These are phyloP conservation scores for Parasitella parasitica DNA, from an alignment of 371 early-diverging fungal species.

Conservation along the genomic window DNA sequence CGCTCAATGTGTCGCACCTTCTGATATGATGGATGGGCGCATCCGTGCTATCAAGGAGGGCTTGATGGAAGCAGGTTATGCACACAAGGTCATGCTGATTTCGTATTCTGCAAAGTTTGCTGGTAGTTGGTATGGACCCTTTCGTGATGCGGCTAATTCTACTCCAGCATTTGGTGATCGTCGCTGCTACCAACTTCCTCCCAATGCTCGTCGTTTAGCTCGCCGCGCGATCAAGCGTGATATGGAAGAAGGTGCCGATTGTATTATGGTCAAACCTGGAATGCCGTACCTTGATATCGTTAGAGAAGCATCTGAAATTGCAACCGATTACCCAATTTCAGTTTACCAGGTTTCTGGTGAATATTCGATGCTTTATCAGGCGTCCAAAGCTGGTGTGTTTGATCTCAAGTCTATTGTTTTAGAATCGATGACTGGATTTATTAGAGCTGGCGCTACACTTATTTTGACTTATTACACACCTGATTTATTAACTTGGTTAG, in stretches of 20 bases:
- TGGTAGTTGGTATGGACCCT: slow-evolving; percentile 94
- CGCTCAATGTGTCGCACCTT: slow-evolving; percentile 88
- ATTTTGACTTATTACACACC: slow-evolving; percentile 96
- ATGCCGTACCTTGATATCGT: slow-evolving; percentile 94
- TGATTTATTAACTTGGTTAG: slow-evolving; percentile 87
- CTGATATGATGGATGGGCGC: slow-evolving; percentile 98
- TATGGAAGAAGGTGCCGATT: slow-evolving; percentile 93
- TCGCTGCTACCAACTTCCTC: slow-evolving; percentile 93
- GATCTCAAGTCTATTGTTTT: slow-evolving; percentile 81
- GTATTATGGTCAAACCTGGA: slow-evolving; percentile 97
- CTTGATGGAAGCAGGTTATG: slow-evolving; percentile 70
- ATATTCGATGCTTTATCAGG: slow-evolving; percentile 91
- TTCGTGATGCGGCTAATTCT: slow-evolving; percentile 94
- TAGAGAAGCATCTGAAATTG: slow-evolving; percentile 81
- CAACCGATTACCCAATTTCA: slow-evolving; percentile 75
- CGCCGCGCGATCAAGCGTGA: slow-evolving; percentile 87
- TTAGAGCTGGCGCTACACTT: slow-evolving; percentile 91
- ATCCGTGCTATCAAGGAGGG: slow-evolving; percentile 88
- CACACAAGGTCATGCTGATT: slow-evolving; percentile 85
- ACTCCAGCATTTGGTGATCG: slow-evolving; percentile 92
- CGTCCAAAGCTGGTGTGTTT: slow-evolving; percentile 87
- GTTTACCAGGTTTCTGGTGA: slow-evolving; percentile 95
- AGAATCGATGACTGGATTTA: slow-evolving; percentile 81
- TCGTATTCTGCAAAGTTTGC: slow-evolving; percentile 96
- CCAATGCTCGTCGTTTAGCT: slow-evolving; percentile 85